Conservation (phyloP, 106 monocot genomes). For the Narthecium ossifragum region DNA sequence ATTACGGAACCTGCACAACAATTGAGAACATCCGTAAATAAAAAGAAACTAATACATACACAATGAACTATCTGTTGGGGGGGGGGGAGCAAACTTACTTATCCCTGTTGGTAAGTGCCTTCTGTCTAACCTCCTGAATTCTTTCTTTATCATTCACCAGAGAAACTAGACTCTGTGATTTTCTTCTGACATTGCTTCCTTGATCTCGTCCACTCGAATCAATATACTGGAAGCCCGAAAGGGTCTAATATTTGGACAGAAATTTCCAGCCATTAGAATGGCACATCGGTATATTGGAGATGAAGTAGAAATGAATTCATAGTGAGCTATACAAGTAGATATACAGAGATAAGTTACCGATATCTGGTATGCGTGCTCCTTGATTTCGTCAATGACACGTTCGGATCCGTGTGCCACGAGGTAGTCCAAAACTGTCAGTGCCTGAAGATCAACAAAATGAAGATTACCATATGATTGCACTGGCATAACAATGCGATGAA, state of each 20-base stretch:
- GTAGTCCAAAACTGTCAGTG: slow-evolving; percentile 84
- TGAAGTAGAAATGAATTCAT: neutral
- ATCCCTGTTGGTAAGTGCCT: slow-evolving; percentile 68
- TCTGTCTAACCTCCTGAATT: slow-evolving; percentile 78
- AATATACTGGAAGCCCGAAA: slow-evolving; percentile 88
- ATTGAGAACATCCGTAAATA: neutral
- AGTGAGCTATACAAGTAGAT: neutral
- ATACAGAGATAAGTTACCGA: slow-evolving; percentile 37
- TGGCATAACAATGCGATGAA: neutral
- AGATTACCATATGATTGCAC: neutral
- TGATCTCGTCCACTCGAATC: slow-evolving; percentile 89
- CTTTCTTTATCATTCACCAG: slow-evolving; percentile 90
- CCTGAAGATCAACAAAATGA: slow-evolving; percentile 28
- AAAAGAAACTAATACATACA: too few species aligned
- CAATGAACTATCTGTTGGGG: too few species aligned
- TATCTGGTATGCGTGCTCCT: slow-evolving; percentile 84
- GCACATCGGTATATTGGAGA: neutral
- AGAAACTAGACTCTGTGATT: slow-evolving; percentile 78
- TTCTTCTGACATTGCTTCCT: slow-evolving; percentile 82
- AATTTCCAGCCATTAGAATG: neutral
- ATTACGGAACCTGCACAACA: slow-evolving; percentile 37
- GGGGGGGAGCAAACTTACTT: slow-evolving; percentile 47
- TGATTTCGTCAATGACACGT: slow-evolving; percentile 89
- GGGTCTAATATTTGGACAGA: slow-evolving; percentile 38
- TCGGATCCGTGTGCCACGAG: slow-evolving; percentile 88